These are phyloP conservation scores for Eucalyptus camaldulensis DNA, from an alignment of 345 rosid genomes.

Conservation along the genomic window DNA sequence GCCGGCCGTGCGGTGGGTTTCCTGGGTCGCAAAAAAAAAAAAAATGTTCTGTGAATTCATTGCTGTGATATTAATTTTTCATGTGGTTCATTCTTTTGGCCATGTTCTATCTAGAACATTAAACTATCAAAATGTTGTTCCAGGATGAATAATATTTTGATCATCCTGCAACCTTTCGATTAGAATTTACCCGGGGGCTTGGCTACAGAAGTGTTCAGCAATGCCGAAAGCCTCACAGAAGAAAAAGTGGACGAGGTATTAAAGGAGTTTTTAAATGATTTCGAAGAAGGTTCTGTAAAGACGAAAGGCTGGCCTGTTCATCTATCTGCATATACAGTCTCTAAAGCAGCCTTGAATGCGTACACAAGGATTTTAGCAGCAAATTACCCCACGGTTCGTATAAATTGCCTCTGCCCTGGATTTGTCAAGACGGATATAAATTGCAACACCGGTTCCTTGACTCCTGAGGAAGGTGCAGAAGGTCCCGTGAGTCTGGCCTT, in stretches of 20 bases:
- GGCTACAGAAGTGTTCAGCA: constrained; percentile 19
- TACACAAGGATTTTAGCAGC: constrained; percentile 3
- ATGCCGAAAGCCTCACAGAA: constrained; percentile 24
- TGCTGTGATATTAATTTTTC: neutral
- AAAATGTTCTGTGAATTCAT: neutral
- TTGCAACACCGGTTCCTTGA: neutral
- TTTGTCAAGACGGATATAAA: neutral
- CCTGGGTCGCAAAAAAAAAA: too few species aligned
- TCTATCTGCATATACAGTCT: neutral
- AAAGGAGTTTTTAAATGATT: constrained; percentile 19
- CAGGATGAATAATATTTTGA: neutral
- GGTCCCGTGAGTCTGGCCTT: neutral
- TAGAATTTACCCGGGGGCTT: constrained; percentile 22
- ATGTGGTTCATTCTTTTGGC: neutral
- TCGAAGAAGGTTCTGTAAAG: constrained; percentile 14
- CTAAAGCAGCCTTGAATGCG: constrained; percentile 6
- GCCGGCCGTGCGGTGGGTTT: too few species aligned
- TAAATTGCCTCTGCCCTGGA: constrained; percentile 1
- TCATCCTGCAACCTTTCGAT: neutral
- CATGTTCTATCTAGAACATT: neutral
- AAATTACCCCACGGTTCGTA: neutral
- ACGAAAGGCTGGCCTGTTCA: constrained; percentile 15
- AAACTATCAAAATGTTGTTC: neutral
- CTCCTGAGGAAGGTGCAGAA: neutral
- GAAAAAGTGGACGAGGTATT: constrained; percentile 30